Base-by-base conservation (phyloP, 805 yeast genomes). In the Candida koratica region DNA sequence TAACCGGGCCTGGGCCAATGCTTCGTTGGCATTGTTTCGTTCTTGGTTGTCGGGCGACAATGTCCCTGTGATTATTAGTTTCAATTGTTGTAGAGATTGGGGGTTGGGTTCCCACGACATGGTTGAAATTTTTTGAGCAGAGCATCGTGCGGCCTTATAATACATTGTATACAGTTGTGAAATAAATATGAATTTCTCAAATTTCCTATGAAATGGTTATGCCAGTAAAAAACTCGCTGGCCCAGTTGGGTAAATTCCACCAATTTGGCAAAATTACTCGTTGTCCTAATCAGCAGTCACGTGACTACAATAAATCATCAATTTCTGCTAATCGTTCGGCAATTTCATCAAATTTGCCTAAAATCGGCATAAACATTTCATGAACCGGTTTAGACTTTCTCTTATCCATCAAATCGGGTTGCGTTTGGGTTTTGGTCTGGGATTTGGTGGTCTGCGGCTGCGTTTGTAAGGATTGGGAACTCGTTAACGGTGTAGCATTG, bases 21-120 rank as follows among this genome's bases (percentile, higher is more conserved):
- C 85, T 28, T 75, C 78, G 41, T 83, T 84, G 10, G 97, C 96
- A 22, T 68, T 68, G 17, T 62, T 57, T 40, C 96, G 72, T 29
- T 70, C 75, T 2, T 52, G 47, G 19, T 73, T 64, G 45, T 73
- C 63, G 9, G 81, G 60, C 2, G 93, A 79, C 45, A 85, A 67
- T 2, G 95, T 77, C n/a, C 85, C 85, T 31, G 72, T 68, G 43
- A 89, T 70, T 17, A 88, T 78, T 14, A 66, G 60, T 32, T 75
- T 75, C 42, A 89, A 69, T 58, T 85, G 93, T 36, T 65, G 68
- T 33, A 84, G 56, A 18, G 82, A 74, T 25, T 68, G 67, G 4
- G 70, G 64, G 50, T 82, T 79, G 4, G 96, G 86, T 6, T 64
- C 52, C 96, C 96, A 88, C 51, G 75, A 55, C 71, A 64, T 68